A percentile compares a stretch with the other conserved stretches of the same genome.
Evolutionary conservation across 2,329 filamentous ascomycete genomes (phyloP).

Genomic region (Scleromitrula shiraiana): DNA sequence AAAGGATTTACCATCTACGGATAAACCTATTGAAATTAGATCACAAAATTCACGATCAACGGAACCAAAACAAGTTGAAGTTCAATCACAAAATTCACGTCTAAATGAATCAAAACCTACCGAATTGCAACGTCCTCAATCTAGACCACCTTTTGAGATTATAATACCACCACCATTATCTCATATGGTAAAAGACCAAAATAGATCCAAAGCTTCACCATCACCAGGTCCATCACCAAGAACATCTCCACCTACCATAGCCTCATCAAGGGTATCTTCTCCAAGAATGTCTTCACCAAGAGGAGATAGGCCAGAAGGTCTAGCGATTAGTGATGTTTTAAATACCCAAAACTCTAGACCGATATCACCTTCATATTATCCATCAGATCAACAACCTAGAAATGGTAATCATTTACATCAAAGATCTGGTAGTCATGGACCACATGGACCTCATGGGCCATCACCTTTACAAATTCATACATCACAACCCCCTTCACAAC

Average conservation of each 20-base stretch:
- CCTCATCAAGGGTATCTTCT: slow-evolving; percentile 10
- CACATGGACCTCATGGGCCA: slow-evolving; percentile 15
- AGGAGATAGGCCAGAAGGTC: slow-evolving; percentile 19
- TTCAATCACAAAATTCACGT: too few relatives aligned
- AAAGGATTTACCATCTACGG: too few relatives aligned
- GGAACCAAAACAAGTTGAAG: too few relatives aligned
- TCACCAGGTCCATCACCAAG: slow-evolving; percentile 15
- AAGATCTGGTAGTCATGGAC: slow-evolving; percentile 18
- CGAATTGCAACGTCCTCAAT: slow-evolving; percentile 6
- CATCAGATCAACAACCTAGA: slow-evolving; percentile 9
- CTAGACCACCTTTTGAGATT: slow-evolving; percentile 7
- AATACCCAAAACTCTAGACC: slow-evolving; percentile 18
- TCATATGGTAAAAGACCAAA: slow-evolving; percentile 6
- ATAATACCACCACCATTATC: slow-evolving; percentile 4
- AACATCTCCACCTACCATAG: too few relatives aligned
- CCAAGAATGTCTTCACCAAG: slow-evolving; percentile 14
- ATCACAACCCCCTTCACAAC: slow-evolving; percentile 7
- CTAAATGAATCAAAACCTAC: slow-evolving; percentile 7
- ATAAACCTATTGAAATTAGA: too few relatives aligned
- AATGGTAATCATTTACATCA: slow-evolving; percentile 9
- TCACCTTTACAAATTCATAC: slow-evolving; percentile 23
- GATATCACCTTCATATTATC: slow-evolving; percentile 10
- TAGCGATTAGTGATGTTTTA: slow-evolving; percentile 23
- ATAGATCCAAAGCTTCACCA: slow-evolving; percentile 8
- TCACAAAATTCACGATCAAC: too few relatives aligned